Conservation (phyloP, 768 basidiomycete species). For the Infundibulicybe gibba region DNA sequence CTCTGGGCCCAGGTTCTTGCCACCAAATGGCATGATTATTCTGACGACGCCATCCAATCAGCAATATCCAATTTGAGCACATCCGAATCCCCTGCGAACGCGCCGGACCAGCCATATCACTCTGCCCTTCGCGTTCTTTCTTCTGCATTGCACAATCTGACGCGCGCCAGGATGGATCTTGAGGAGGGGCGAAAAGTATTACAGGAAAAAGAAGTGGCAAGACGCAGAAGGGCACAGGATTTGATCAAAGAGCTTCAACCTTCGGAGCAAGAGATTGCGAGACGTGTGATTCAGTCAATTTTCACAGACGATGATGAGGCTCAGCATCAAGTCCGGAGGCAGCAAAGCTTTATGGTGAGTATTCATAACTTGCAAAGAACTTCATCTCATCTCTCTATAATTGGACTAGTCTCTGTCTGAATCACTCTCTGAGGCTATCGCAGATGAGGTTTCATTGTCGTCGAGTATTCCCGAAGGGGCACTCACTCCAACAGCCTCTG, state of each 20-base stretch:
- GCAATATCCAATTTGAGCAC: slow-evolving; percentile 49
- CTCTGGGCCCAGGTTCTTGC: slow-evolving; percentile 50
- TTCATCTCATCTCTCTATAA: slow-evolving; percentile 2
- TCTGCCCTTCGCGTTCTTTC: slow-evolving; percentile 68
- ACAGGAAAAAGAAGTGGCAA: slow-evolving; percentile 56
- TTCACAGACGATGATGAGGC: slow-evolving; percentile 52
- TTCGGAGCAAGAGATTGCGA: slow-evolving; percentile 66
- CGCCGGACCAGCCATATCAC: slow-evolving; percentile 56
- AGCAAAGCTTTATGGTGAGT: slow-evolving; percentile 59
- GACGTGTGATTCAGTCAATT: slow-evolving; percentile 61
- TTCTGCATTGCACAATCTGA: slow-evolving; percentile 56
- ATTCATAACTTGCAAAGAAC: not conserved
- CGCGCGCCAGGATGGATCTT: slow-evolving; percentile 55
- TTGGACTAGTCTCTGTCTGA: slow-evolving; percentile 42
- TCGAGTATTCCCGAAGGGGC: slow-evolving; percentile 33
- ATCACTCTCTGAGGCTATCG: slow-evolving; percentile 53
- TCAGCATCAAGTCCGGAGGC: slow-evolving; percentile 46
- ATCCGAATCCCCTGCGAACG: slow-evolving; percentile 43
- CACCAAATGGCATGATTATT: slow-evolving; percentile 75
- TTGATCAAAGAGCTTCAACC: slow-evolving; percentile 53
- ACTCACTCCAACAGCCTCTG: slow-evolving; percentile 8
- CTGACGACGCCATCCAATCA: slow-evolving; percentile 69
- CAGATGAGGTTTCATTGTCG: slow-evolving; percentile 39
- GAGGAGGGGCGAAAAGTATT: slow-evolving; percentile 53
- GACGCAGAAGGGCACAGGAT: slow-evolving; percentile 47